A percentile compares a stretch with the other conserved stretches of the same genome.
Evolutionary conservation across 2,329 filamentous ascomycete species (phyloP).

Genomic region (Pseudonectria buxi): DNA sequence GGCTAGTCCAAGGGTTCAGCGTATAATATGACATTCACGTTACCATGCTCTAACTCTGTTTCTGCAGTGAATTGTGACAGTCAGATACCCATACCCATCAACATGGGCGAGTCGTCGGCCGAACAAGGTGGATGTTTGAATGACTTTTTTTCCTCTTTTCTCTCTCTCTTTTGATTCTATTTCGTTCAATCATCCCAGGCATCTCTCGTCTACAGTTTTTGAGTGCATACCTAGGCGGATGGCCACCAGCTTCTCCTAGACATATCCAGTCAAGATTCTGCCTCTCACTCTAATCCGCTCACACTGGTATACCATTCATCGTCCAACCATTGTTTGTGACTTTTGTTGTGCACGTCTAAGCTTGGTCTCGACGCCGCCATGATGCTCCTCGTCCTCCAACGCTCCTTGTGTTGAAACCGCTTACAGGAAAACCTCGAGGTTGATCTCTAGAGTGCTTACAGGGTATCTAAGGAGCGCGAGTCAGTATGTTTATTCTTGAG

Average conservation of each 20-base stretch:
- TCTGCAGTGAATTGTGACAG: too few species aligned
- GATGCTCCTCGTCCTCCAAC: conserved; percentile 8
- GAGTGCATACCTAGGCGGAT: neutral
- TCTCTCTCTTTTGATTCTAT: conserved; percentile 17
- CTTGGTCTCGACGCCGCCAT: conserved; percentile 1
- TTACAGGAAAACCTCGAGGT: conserved; percentile 87
- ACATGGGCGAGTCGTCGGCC: neutral
- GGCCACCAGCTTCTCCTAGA: conserved; percentile 11
- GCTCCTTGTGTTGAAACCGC: conserved; percentile 10
- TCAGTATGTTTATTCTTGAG: conserved; percentile 12
- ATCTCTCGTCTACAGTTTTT: conserved; percentile 10
- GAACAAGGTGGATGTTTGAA: neutral
- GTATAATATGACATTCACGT: too few species aligned
- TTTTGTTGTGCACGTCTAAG: too few species aligned
- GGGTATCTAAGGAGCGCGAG: conserved; percentile 56
- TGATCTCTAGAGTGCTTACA: conserved; percentile 89
- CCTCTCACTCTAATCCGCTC: too few species aligned
- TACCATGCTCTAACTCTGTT: too few species aligned
- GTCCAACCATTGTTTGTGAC: too few species aligned
- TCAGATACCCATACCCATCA: too few species aligned
- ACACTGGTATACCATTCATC: too few species aligned
- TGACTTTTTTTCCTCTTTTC: conserved; percentile 11
- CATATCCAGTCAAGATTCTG: too few species aligned
- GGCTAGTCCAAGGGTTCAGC: too few species aligned
- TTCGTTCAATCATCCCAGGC: conserved; percentile 16